Evolutionary conservation across 148 eudicot genomes (phyloP).

Genomic region (Cornus suecica): DNA sequence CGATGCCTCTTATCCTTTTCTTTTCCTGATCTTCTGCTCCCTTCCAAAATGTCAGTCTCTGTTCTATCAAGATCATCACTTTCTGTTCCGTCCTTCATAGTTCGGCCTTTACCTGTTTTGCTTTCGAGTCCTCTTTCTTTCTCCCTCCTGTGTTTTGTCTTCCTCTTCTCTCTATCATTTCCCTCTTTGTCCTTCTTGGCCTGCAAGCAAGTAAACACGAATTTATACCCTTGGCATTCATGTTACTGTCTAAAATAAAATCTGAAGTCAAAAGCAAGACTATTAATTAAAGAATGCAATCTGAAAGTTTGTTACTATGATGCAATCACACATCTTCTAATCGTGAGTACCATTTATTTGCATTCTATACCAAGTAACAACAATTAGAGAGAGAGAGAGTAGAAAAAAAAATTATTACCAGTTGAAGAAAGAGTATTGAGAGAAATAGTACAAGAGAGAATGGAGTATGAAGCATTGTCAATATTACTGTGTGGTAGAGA

Average conservation of each 20-base stretch:
- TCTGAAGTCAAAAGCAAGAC: neutral
- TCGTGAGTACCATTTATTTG: neutral
- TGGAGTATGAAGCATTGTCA: too few species aligned
- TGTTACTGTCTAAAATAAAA: neutral
- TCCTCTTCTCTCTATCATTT: slow-evolving; percentile 60
- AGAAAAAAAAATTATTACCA: too few species aligned
- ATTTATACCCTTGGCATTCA: neutral
- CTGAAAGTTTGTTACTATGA: neutral
- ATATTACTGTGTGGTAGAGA: too few species aligned
- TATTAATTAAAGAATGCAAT: neutral
- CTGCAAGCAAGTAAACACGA: slow-evolving; percentile 31
- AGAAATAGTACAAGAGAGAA: too few species aligned
- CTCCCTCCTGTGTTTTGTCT: slow-evolving; percentile 57
- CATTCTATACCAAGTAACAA: neutral
- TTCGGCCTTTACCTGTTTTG: slow-evolving; percentile 37
- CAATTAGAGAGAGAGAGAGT: too few species aligned
- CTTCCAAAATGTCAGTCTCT: slow-evolving; percentile 37
- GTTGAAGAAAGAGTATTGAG: too few species aligned
- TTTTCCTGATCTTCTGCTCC: slow-evolving; percentile 50
- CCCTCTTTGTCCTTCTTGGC: slow-evolving; percentile 60
- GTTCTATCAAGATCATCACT: slow-evolving; percentile 41
- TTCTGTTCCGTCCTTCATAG: slow-evolving; percentile 44
- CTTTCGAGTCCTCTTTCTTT: slow-evolving; percentile 59
- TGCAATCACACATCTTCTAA: neutral
- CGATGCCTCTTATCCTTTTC: slow-evolving; percentile 67